These are phyloP conservation scores for Solanum pinnatisectum DNA, from an alignment of 257 asterid genomes.

Conservation along the genomic window DNA sequence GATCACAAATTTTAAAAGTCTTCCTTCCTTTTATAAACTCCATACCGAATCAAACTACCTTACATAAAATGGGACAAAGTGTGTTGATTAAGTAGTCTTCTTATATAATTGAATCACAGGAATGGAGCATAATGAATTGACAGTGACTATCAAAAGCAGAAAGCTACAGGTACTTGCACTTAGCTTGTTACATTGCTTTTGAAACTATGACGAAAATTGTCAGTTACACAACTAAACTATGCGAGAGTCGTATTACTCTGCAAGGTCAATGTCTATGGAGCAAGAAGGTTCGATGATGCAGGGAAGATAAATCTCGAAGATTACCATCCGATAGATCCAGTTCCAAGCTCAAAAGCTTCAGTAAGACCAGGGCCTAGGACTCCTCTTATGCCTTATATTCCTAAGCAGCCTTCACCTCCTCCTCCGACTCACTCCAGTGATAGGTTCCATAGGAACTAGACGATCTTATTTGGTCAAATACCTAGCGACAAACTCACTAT, in stretches of 20 bases:
- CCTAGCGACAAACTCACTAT: too few relatives aligned
- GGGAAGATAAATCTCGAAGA: slow-evolving; percentile 41
- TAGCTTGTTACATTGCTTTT: neutral
- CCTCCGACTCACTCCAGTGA: slow-evolving; percentile 5
- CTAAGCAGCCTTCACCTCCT: slow-evolving; percentile 58
- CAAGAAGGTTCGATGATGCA: neutral
- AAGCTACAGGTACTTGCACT: slow-evolving; percentile 46
- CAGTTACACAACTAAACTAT: neutral
- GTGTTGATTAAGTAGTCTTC: neutral
- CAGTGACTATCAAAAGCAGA: slow-evolving; percentile 23
- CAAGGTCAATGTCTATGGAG: neutral
- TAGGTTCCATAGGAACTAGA: too few relatives aligned
- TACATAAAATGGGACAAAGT: too few relatives aligned
- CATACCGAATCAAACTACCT: too few relatives aligned
- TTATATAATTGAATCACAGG: neutral
- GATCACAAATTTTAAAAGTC: too few relatives aligned
- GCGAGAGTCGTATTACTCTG: neutral
- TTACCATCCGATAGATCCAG: slow-evolving; percentile 56
- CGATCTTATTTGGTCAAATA: too few relatives aligned
- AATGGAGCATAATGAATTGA: neutral
- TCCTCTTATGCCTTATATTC: slow-evolving; percentile 77
- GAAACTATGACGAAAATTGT: neutral
- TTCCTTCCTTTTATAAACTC: too few relatives aligned
- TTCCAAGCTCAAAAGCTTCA: slow-evolving; percentile 63
- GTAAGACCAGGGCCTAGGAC: slow-evolving; percentile 65